These are phyloP conservation scores for Coemansia javaensis DNA, from an alignment of 192 early-diverging fungal species.

Conservation along the genomic window DNA sequence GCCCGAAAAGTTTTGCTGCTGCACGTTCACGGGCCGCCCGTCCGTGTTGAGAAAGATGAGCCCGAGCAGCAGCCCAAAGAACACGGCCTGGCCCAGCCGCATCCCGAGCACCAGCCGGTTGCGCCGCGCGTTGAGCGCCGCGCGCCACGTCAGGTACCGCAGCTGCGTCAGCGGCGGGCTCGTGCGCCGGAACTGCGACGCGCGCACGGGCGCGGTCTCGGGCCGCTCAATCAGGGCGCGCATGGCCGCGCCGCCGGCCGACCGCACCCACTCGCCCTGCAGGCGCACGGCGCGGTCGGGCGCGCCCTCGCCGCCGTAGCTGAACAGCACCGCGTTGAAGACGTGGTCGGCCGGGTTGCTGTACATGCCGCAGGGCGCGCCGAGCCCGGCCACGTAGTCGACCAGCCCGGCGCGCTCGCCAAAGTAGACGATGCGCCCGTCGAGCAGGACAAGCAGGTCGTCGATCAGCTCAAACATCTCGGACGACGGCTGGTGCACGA, in stretches of 20 bases:
- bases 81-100: slow-evolving; percentile 40
- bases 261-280: slow-evolving; percentile 37
- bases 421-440: slow-evolving; percentile 68
- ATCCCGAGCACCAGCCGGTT: slow-evolving; percentile 51
- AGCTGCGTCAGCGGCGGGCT: slow-evolving; percentile 35
- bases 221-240: slow-evolving; percentile 17
- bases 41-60: slow-evolving; percentile 52
- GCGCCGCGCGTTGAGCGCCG: slow-evolving; percentile 44
- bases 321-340: slow-evolving; percentile 56
- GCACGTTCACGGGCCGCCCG: slow-evolving; percentile 15
- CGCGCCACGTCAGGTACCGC: slow-evolving; percentile 41
- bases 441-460: slow-evolving; percentile 60
- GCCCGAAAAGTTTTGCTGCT: slow-evolving; percentile 53
- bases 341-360: slow-evolving; percentile 58
- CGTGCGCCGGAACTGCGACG: slow-evolving; percentile 22
- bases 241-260: slow-evolving; percentile 18
- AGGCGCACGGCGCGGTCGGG: slow-evolving; percentile 18
- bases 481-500: slow-evolving; percentile 55
- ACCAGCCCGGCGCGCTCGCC: slow-evolving; percentile 49
- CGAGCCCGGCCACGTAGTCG: slow-evolving; percentile 45
- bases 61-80: slow-evolving; percentile 54
- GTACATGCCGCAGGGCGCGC: slow-evolving; percentile 51
- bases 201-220: slow-evolving; percentile 9
- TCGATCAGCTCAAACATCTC: slow-evolving; percentile 64
- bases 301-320: slow-evolving; percentile 13